Percentiles rank a stretch among this genome's conserved stretches.
Evolutionary conservation across 2,329 filamentous ascomycete species (phyloP).

Genomic region (Aspergillus sp.): DNA sequence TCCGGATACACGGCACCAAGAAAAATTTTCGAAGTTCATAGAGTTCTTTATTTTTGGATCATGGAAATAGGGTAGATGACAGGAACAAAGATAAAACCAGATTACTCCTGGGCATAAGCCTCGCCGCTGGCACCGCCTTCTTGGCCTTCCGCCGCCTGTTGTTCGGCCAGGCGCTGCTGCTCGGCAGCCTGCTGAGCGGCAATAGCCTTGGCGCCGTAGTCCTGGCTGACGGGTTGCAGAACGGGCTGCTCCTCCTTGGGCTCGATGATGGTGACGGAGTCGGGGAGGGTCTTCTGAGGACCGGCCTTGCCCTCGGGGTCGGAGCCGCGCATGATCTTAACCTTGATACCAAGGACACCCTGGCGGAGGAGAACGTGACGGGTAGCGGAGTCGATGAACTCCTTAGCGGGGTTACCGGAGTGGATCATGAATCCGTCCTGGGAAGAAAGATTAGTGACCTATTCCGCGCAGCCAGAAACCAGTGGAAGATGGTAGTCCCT

Average conservation of each 20-base stretch:
- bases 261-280: slow-evolving; percentile 99
- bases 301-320: slow-evolving; percentile 99
- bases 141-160: slow-evolving; percentile 53
- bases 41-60: slow-evolving; percentile 38
- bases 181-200: slow-evolving; percentile 58
- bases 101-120: slow-evolving; percentile 49
- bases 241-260: slow-evolving; percentile 99
- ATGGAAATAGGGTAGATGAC: slow-evolving; percentile 36
- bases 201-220: slow-evolving; percentile 93
- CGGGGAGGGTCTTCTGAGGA: slow-evolving; percentile 94
- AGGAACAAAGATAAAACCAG: slow-evolving; percentile 31
- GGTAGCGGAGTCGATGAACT: slow-evolving; percentile 98
- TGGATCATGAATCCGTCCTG: slow-evolving; percentile 99
- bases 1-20: background rate
- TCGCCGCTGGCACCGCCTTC: slow-evolving; percentile 44
- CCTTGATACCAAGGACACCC: slow-evolving; percentile 99
- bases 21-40: slow-evolving; percentile 25
- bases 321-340: slow-evolving; percentile 99
- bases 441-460: slow-evolving; percentile 12
- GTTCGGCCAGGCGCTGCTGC: slow-evolving; percentile 59
- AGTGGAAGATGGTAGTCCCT: background rate
- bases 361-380: slow-evolving; percentile 99
- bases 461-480: background rate
- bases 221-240: slow-evolving; percentile 92
- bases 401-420: slow-evolving; percentile 98